Base-by-base conservation (phyloP, 768 basidiomycete genomes). In the Grammothele lineata region DNA sequence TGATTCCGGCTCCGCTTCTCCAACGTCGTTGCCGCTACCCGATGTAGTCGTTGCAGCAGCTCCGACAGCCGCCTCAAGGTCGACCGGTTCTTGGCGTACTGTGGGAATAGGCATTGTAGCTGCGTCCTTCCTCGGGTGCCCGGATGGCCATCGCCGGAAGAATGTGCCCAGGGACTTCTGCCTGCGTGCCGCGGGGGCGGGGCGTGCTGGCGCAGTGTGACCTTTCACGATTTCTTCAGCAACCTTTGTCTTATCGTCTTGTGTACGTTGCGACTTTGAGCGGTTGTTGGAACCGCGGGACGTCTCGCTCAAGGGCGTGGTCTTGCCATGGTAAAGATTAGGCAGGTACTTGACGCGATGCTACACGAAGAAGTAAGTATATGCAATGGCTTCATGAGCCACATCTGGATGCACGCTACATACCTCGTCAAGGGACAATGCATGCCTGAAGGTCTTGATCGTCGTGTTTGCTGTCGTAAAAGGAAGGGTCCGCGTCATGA, bases 361-460 rank as follows among this genome's bases (percentile, higher is more conserved):
- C 83, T 88, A 23, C 2, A 3, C 8, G 22, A 6, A 12, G 6
- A 9, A 14, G 11, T 36, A 25, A 36, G 25, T n/a, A n/a, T n/a
- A 33, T 19, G 15, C 14, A 30, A 22, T 7, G 21, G 23, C 17
- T 37, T 41, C 21, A 53, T 24, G 37, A 40, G 25, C n/a, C n/a
- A n/a, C n/a, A n/a, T n/a, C n/a, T n/a, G n/a, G n/a, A n/a, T n/a
- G 19, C 11, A 4, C 70, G 44, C 30, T 6, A 2, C 7, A 18
- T 51, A 85, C 85, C 68, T 90, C 88, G 51, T 91, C 87, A 32
- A 92, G 75, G 10, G 88, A 70, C 18, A 90, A 68, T 0, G 87
- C 89, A 39, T 92, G 89, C 14, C 89, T 72, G 63, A 91, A 89
- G 3, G 73, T 76, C 67, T 73, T 80, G 60, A 91, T 82, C 10